phyloP scores from a whole-genome alignment of 2,329 filamentous ascomycete genomes.

The Didymella pomorum region DNA sequence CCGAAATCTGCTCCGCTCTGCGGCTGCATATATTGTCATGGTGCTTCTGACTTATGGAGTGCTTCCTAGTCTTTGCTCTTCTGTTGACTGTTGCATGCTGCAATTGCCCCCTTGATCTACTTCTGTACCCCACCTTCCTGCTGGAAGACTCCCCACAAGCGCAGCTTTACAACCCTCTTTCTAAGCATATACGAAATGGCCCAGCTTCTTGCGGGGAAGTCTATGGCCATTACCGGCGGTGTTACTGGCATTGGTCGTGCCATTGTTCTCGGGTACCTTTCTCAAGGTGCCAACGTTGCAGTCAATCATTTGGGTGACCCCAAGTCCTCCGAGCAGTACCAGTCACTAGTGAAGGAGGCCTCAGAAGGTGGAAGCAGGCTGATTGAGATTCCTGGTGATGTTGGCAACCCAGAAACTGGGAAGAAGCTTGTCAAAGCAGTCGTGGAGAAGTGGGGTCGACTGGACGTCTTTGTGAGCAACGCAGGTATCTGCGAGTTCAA shows the following conservation, averaged over 20 bases:
- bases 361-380: slow-evolving; percentile 51
- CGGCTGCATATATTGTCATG: slow-evolving; percentile 26
- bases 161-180: neutral
- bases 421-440: slow-evolving; percentile 70
- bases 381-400: slow-evolving; percentile 77
- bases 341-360: slow-evolving; percentile 57
- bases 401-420: slow-evolving; percentile 77
- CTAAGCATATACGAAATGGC: slow-evolving; percentile 13
- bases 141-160: slow-evolving; percentile 12
- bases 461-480: slow-evolving; percentile 82
- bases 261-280: slow-evolving; percentile 79
- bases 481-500: slow-evolving; percentile 89
- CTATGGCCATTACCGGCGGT: slow-evolving; percentile 85
- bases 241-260: slow-evolving; percentile 87
- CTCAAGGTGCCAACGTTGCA: slow-evolving; percentile 78
- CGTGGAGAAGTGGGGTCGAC: slow-evolving; percentile 64
- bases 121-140: slow-evolving; percentile 4
- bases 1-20: slow-evolving; percentile 26
- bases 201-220: slow-evolving; percentile 73
- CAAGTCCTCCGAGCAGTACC: slow-evolving; percentile 58
- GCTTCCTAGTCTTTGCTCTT: neutral
- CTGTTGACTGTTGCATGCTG: neutral
- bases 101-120: slow-evolving; percentile 8
- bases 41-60: slow-evolving; percentile 10
- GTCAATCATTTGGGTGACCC: slow-evolving; percentile 77